phyloP scores from a whole-genome alignment of 1,284 basidiomycete genomes.

The Amylostereum chailletii region DNA sequence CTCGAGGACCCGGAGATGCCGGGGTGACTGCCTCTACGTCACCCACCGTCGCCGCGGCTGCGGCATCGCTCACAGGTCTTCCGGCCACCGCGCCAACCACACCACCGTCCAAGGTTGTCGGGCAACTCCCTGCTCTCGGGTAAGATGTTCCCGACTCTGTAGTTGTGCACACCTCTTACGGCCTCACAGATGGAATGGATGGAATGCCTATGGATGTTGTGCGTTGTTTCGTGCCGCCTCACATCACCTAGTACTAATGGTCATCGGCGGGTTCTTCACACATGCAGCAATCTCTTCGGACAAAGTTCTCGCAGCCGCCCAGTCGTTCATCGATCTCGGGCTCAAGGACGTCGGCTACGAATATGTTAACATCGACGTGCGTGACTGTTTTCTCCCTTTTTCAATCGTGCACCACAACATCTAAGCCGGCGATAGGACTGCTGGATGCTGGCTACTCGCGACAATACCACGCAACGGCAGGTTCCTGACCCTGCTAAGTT shows the following conservation, averaged over 20 bases:
- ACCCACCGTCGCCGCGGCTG: not conserved
- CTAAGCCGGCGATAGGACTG: constrained; percentile 31
- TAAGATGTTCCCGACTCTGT: constrained; percentile 6
- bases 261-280: no score
- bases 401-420: not conserved
- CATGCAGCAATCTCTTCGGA: constrained; percentile 17
- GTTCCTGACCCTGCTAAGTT: constrained; percentile 44
- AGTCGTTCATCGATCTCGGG: constrained; percentile 37
- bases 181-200: constrained; percentile 38
- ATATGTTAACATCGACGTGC: constrained; percentile 48
- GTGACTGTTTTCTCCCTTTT: not conserved
- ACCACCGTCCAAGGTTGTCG: constrained; percentile 22
- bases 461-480: constrained; percentile 31
- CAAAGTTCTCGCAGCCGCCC: constrained; percentile 39
- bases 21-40: not conserved
- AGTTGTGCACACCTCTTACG: not conserved
- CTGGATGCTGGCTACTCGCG: constrained; percentile 35
- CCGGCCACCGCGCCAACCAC: constrained; percentile 19
- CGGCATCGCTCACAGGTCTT: constrained; percentile 7
- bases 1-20: no score
- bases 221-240: not conserved
- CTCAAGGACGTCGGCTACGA: constrained; percentile 41
- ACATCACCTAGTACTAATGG: not conserved
- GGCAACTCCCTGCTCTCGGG: constrained; percentile 29
- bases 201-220: constrained; percentile 46